Base-by-base conservation (phyloP, 345 rosid species). In the Clarkia xantiana region DNA sequence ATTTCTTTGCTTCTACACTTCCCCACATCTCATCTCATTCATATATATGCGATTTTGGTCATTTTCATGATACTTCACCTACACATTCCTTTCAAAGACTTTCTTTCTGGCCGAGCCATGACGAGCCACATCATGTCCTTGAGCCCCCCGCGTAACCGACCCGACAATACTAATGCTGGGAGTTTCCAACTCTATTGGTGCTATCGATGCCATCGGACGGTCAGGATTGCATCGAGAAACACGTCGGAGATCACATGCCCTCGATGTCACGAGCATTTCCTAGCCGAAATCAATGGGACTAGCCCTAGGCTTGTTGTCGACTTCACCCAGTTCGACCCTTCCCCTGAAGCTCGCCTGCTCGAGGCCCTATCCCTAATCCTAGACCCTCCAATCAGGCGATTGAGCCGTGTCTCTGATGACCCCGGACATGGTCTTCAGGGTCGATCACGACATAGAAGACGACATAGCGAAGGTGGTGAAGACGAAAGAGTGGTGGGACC, bases 141-240 rank as follows among this genome's bases (percentile, higher is more conserved):
- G 40, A 39, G 14, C 15, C 51, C 45, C 10, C 29, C 62, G 11
- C 22, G 25, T 25, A 25, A 17, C 7, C 43, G 42, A n/a, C 16
- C 18, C 10, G 23, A 39, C 15, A 51, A 20, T 53, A 10, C 51
- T 15, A 4, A 25, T 10, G 47, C 34, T 3, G 22, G 18, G 54
- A 60, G 54, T 29, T 62, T 45, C 54, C 81, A 60, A 60, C 77
- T 67, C 18, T 84, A 81, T 59, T 81, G 91, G 97, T 84, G 97
- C 79, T 84, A 81, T 62, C 82, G 67, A 1, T 87, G 91, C 64
- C 78, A 69, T 54, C 74, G 77, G 13, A 42, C 62, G 1, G 88
- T 87, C 14, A 61, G 84, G 62, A 57, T 81, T 49, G 73, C 75
- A 11, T 20, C 80, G 0, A 22, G 73, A 0, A 56, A 66, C 54